Evolutionary conservation across 176 grass and related monocot species (phyloP).

Genomic region (Musa itinerans): DNA sequence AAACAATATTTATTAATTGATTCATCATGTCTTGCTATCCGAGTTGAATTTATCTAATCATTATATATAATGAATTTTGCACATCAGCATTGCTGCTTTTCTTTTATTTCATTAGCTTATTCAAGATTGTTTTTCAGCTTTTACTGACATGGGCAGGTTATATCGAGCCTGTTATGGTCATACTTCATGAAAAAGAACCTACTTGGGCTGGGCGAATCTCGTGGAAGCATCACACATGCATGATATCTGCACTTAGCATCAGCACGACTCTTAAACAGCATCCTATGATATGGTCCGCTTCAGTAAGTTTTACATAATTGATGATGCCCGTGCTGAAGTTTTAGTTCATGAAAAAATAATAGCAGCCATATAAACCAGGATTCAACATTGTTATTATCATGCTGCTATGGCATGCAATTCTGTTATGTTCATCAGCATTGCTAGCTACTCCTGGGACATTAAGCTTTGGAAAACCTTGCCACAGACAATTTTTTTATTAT

Average conservation of each 20-base stretch:
- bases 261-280: constrained; percentile 87
- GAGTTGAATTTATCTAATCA: background rate
- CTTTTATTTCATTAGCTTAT: background rate
- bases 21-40: too few relatives aligned
- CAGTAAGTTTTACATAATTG: constrained; percentile 43
- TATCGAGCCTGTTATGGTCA: constrained; percentile 92
- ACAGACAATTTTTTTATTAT: too few relatives aligned
- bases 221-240: constrained; percentile 86
- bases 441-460: too few relatives aligned
- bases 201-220: constrained; percentile 87
- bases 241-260: constrained; percentile 92
- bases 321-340: background rate
- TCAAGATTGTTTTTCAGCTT: constrained; percentile 1
- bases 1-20: too few relatives aligned
- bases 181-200: constrained; percentile 89
- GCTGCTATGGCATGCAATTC: too few relatives aligned
- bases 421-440: too few relatives aligned
- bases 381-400: too few relatives aligned
- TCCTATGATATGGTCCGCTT: constrained; percentile 88
- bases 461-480: too few relatives aligned
- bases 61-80: background rate
- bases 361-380: too few relatives aligned
- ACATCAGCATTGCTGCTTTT: background rate
- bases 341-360: background rate
- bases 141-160: constrained; percentile 51